Evolutionary conservation across 495 filamentous ascomycete genomes (phyloP), one percentile per base, ranked within the genome.

Genomic region (Penicillium atrosanguineum): DNA sequence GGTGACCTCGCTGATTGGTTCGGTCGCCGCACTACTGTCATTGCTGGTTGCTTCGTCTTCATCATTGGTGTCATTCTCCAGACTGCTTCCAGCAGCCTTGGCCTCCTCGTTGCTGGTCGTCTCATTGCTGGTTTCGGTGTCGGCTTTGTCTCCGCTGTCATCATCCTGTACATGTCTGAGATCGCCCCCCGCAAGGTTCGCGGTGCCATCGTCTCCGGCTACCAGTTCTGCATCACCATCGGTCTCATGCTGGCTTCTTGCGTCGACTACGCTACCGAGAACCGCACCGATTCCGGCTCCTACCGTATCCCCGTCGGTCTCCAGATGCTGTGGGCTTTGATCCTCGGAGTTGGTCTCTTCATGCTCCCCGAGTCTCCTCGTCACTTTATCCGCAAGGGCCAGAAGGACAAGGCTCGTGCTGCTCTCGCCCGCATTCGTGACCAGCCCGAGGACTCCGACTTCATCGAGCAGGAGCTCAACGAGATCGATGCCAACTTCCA

Each of bases 401-500:
- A 78, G 52, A 60, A 69, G 43, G 62, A 65, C 39, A 61, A 67
- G 52, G 72, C 72, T 18, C 67, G 73, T n/a, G 23, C 67, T 4
- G 67, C 69, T 16, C 65, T 80, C 6, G 68, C 69, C 29, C 66
- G 67, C 20, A 65, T 80, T 34, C 75, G 76, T 48, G 76, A 65
- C 42, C 74, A 79, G 60, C 63, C 76, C 28, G 39, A 50, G 15
- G 82, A 86, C 52, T 87, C 85, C 15, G 81, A 83, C 14, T 86
- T 77, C 53, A 80, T 91, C 60, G 74, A 78, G 61, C 67, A 82
- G 21, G 87, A 91, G 68, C 71, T 91, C 11, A 82, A 83, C 21
- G 87, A 91, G 68, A 87, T 91, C 56, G 75, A 87, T 23, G 87
- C 87, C 64, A 90, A 91, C 71, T 78, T 88, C 68, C 83, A 87